phyloP scores from a whole-genome alignment of 495 filamentous ascomycete genomes.

The Aspergillus bridgeri region DNA sequence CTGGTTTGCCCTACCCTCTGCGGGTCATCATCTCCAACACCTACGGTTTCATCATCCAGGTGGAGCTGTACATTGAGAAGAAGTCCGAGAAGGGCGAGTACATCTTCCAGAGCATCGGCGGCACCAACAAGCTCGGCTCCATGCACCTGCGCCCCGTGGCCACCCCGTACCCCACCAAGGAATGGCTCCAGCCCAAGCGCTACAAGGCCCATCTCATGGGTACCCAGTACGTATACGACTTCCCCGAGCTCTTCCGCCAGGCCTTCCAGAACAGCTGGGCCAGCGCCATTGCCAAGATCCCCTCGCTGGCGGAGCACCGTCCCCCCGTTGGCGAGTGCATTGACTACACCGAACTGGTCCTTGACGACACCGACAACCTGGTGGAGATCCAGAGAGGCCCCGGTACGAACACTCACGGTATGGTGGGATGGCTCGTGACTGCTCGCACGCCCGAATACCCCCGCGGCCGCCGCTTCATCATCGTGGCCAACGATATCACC shows the following conservation, averaged over 20 bases:
- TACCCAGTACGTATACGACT: conserved; percentile 98
- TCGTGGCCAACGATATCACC: conserved; percentile 98
- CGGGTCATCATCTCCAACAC: conserved; percentile 98
- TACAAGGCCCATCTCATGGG: conserved; percentile 99
- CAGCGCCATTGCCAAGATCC: conserved; percentile 64
- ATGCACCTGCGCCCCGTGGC: conserved; percentile 91
- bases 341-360: conserved; percentile 87
- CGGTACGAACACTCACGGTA: conserved; percentile 91
- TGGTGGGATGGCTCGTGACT: conserved; percentile 97
- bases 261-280: conserved; percentile 95
- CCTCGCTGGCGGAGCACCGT: conserved; percentile 72
- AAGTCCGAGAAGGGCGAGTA: conserved; percentile 97
- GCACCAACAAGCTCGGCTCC: conserved; percentile 87
- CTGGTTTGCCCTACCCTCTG: conserved; percentile 84
- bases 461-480: conserved; percentile 83
- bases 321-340: conserved; percentile 88
- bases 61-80: conserved; percentile 95
- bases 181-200: conserved; percentile 96
- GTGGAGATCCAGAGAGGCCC: conserved; percentile 91
- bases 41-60: conserved; percentile 96
- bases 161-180: conserved; percentile 95
- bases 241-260: conserved; percentile 98
- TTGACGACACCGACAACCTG: conserved; percentile 90
- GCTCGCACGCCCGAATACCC: conserved; percentile 99
- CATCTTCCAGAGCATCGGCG: conserved; percentile 97